phyloP scores from a whole-genome alignment of 768 basidiomycete species.

The Lactarius pseudohatsudake region DNA sequence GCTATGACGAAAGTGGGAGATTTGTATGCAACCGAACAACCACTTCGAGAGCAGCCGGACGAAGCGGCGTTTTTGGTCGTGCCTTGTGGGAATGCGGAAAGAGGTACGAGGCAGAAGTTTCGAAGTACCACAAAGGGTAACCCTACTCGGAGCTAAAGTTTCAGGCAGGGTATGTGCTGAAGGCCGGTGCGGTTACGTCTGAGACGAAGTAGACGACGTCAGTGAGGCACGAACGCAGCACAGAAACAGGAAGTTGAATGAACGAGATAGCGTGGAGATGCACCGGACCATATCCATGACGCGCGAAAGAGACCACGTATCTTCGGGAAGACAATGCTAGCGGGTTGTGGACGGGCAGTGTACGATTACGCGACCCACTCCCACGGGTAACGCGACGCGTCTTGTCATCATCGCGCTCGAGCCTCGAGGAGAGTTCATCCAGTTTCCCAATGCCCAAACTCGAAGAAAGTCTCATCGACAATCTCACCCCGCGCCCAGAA shows the following conservation, averaged over 20 bases:
- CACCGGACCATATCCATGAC: not conserved
- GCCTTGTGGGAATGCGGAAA: not conserved
- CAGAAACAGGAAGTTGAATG: not conserved
- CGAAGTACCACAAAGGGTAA: not conserved
- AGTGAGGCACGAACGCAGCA: not conserved
- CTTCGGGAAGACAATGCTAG: not conserved
- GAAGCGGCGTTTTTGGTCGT: not conserved
- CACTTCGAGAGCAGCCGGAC: not conserved
- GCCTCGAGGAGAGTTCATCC: not conserved
- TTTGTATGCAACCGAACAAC: not conserved
- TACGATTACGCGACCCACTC: conserved; percentile 9
- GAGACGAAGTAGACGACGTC: not conserved
- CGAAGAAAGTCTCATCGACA: conserved; percentile 26
- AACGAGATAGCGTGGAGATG: not conserved
- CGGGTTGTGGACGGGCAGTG: not conserved
- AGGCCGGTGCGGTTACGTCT: not conserved
- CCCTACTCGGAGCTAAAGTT: not conserved
- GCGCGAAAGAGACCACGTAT: not conserved
- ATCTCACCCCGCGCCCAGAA: conserved; percentile 31
- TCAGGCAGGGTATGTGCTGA: not conserved
- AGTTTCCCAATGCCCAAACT: conserved; percentile 17
- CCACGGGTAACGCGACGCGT: conserved; percentile 15
- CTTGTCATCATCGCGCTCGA: conserved; percentile 5
- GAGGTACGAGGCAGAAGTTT: not conserved
- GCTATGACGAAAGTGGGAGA: not conserved